Conservation (phyloP, 352 stramenopile species). For the Thraustotheca clavata region DNA sequence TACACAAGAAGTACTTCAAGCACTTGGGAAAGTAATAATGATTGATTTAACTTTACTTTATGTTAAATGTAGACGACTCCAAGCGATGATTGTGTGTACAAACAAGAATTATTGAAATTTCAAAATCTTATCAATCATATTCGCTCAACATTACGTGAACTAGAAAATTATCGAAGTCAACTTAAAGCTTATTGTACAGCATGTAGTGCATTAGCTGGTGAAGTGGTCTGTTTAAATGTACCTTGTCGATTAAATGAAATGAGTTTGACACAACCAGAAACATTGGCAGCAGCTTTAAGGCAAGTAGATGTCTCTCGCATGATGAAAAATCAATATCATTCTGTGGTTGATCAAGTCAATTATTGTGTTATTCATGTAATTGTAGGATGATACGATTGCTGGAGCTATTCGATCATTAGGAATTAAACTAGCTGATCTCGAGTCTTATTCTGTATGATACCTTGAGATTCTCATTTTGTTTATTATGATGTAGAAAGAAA, state of each 20-base stretch:
- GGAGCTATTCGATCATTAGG: constrained; percentile 56
- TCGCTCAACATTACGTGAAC: not conserved
- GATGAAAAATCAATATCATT: constrained; percentile 66
- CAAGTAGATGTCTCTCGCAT: constrained; percentile 69
- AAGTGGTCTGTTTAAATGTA: not conserved
- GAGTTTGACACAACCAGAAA: constrained; percentile 39
- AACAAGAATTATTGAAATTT: not conserved
- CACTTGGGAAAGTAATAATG: not conserved
- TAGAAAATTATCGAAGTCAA: not conserved
- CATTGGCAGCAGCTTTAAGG: constrained; percentile 65
- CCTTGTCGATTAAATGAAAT: not conserved
- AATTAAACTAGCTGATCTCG: constrained; percentile 72
- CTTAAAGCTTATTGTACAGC: not conserved
- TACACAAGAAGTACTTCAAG: constrained; percentile 1
- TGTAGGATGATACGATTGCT: constrained; percentile 48
- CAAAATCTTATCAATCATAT: not conserved
- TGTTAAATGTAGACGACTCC: not conserved
- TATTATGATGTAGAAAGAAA: constrained; percentile 36
- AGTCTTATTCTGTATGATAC: constrained; percentile 30
- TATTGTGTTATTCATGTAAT: not conserved
- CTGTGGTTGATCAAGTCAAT: constrained; percentile 30
- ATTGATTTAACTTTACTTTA: not conserved
- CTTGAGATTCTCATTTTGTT: not conserved
- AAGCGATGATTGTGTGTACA: not conserved
- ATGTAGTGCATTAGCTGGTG: not conserved